Evolutionary conservation across 805 yeast species (phyloP).

Genomic region (Kluyveromyces aestuarii): DNA sequence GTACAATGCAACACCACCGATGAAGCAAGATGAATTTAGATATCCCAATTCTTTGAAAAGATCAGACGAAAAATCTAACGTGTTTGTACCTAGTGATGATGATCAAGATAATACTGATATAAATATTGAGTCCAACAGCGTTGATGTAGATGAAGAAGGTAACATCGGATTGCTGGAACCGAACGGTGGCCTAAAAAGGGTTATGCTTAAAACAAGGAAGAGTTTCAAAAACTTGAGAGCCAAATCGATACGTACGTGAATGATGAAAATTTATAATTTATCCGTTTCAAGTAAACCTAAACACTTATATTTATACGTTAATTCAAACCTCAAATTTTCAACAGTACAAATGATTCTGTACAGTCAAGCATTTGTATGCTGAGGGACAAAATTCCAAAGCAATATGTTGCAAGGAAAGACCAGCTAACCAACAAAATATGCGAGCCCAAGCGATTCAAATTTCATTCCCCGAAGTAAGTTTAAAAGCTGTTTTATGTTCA

Average conservation of each 20-base stretch:
- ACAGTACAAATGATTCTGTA: neutral
- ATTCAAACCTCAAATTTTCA: neutral
- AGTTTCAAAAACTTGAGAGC: conserved; percentile 5
- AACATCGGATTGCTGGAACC: neutral
- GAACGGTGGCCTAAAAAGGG: conserved; percentile 1
- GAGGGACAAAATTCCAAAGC: no score
- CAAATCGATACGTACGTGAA: neutral
- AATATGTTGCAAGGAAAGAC: no score
- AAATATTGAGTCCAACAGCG: neutral
- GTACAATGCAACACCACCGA: conserved; percentile 8
- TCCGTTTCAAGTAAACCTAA: no score
- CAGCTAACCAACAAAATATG: no score
- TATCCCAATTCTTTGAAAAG: neutral
- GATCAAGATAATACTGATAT: conserved; percentile 1
- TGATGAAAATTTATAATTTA: neutral
- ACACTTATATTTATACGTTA: neutral
- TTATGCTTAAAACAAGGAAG: conserved; percentile 7
- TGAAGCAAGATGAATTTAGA: conserved; percentile 2
- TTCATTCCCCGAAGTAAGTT: no score
- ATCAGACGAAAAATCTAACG: conserved; percentile 1
- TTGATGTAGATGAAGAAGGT: neutral
- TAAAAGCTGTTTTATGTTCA: no score
- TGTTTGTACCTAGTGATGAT: conserved; percentile 1
- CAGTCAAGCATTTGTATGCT: no score
- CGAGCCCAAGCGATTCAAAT: no score